These are phyloP conservation scores for Senna tora DNA, from an alignment of 306 rosid genomes.

Conservation along the genomic window DNA sequence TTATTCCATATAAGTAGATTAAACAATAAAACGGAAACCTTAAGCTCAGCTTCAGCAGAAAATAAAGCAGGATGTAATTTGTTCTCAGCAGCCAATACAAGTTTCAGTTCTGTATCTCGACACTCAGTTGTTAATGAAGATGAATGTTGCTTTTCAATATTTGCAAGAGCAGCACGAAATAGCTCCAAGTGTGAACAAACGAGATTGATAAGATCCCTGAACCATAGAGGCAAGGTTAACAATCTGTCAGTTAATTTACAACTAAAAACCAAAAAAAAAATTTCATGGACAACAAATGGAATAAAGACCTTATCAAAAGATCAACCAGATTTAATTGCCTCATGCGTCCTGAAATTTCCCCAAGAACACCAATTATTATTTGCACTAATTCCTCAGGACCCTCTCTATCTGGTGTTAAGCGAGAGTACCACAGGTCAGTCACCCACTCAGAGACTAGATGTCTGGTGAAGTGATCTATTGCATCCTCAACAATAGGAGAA, in stretches of 20 bases:
- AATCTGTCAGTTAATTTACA: constrained; percentile 36
- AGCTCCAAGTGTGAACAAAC: constrained; percentile 84
- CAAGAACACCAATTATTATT: constrained; percentile 71
- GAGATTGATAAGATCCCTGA: constrained; percentile 87
- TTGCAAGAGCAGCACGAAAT: constrained; percentile 76
- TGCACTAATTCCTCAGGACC: constrained; percentile 89
- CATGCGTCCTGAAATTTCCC: constrained; percentile 87
- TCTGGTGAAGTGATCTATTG: constrained; percentile 78
- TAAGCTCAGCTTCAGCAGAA: constrained; percentile 97
- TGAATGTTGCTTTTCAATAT: constrained; percentile 61
- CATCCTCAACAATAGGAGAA: constrained; percentile 86
- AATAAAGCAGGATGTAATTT: constrained; percentile 96
- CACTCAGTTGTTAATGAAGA: constrained; percentile 60
- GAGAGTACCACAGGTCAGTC: constrained; percentile 91
- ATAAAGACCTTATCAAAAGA: constrained; percentile 77
- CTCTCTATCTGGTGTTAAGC: constrained; percentile 87
- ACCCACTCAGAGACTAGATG: constrained; percentile 96
- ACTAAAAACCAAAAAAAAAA: constrained; percentile 16
- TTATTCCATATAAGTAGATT: constrained; percentile 12
- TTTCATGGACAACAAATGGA: constrained; percentile 30
- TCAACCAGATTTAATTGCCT: constrained; percentile 88
- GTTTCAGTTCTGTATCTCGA: constrained; percentile 71
- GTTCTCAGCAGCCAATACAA: constrained; percentile 72
- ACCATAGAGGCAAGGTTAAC: constrained; percentile 44
- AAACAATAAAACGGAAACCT: constrained; percentile 59